Conservation (phyloP, 1,139 yeast genomes). For the Sugiyamaella sp. region DNA sequence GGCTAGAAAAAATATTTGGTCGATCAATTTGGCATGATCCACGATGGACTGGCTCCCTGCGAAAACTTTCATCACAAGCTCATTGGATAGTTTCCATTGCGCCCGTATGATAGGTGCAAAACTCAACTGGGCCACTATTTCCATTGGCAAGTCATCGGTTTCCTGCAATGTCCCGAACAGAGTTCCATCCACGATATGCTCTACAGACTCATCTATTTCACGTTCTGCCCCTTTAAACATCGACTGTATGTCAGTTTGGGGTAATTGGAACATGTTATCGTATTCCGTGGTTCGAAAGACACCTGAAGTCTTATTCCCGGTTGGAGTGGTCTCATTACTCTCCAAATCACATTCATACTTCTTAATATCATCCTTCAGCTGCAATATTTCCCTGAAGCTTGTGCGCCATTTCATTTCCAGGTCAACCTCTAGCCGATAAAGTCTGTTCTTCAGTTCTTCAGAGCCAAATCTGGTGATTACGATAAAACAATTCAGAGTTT, state of each 20-base stretch:
- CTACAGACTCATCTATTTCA: slow-evolving; percentile 18
- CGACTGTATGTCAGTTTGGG: background rate
- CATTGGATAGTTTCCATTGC: slow-evolving; percentile 30
- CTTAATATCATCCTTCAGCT: background rate
- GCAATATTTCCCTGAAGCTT: slow-evolving; percentile 17
- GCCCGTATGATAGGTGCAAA: slow-evolving; percentile 21
- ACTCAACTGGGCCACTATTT: slow-evolving; percentile 25
- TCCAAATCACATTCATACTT: background rate
- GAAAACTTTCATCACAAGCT: slow-evolving; percentile 27
- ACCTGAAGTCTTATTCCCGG: no score
- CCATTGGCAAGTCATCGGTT: slow-evolving; percentile 25
- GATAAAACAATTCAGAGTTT: slow-evolving; percentile 30
- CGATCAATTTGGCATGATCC: slow-evolving; percentile 25
- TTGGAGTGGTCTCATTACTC: no score
- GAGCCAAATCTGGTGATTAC: slow-evolving; percentile 27
- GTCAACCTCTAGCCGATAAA: slow-evolving; percentile 14
- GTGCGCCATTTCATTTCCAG: slow-evolving; percentile 23
- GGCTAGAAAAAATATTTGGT: slow-evolving; percentile 25
- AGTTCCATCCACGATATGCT: slow-evolving; percentile 18
- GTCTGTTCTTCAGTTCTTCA: slow-evolving; percentile 12
- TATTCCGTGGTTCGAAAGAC: no score
- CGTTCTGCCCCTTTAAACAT: background rate
- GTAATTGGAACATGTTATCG: background rate
- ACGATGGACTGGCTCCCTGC: slow-evolving; percentile 19
- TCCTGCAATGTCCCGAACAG: slow-evolving; percentile 14